phyloP scores from a whole-genome alignment of 345 rosid genomes.

The Arabis alpina region DNA sequence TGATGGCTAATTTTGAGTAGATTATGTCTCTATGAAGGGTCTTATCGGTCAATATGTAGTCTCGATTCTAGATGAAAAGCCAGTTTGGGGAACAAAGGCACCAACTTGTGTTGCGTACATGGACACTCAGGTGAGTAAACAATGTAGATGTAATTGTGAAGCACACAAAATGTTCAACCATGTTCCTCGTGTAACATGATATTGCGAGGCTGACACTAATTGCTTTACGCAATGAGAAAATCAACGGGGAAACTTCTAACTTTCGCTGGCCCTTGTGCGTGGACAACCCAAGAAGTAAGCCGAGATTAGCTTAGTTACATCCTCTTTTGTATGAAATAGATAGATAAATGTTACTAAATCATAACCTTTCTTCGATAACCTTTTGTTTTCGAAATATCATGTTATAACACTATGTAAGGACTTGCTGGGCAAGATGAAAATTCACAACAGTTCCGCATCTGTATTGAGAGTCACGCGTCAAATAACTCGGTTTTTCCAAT shows the following conservation, averaged over 20 bases:
- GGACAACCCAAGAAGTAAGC: slow-evolving; percentile 97
- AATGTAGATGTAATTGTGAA: background rate
- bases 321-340: background rate
- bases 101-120: slow-evolving; percentile 94
- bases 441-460: slow-evolving; percentile 91
- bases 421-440: slow-evolving; percentile 99
- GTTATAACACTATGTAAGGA: slow-evolving; percentile 90
- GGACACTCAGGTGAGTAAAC: slow-evolving; percentile 83
- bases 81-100: slow-evolving; percentile 99
- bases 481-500: slow-evolving; percentile 75
- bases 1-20: slow-evolving; percentile 7
- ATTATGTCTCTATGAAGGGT: slow-evolving; percentile 54
- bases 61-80: slow-evolving; percentile 89
- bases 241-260: slow-evolving; percentile 77
- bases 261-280: slow-evolving; percentile 95
- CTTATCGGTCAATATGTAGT: slow-evolving; percentile 96
- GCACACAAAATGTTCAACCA: background rate
- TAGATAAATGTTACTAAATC: slow-evolving; percentile 11
- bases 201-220: slow-evolving; percentile 84
- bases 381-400: slow-evolving; percentile 43
- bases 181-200: slow-evolving; percentile 55
- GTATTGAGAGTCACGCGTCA: slow-evolving; percentile 80
- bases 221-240: slow-evolving; percentile 80
- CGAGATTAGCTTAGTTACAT: background rate
- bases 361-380: slow-evolving; percentile 1